Percentiles rank a stretch among this genome's conserved stretches.
Conservation (phyloP, 768 basidiomycete genomes). For the Dioszegia crocea region DNA sequence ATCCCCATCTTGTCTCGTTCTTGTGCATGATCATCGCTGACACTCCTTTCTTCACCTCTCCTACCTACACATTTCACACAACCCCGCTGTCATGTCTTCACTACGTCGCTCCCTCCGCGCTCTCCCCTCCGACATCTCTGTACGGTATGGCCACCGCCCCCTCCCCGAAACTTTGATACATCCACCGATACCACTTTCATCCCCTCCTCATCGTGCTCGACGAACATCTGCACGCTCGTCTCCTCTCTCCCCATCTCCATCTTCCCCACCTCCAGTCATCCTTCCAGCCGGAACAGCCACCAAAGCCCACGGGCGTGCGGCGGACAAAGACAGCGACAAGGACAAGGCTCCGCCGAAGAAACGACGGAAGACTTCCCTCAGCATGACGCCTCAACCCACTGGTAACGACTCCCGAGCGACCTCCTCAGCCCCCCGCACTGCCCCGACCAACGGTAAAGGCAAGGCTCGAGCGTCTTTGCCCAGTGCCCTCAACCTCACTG, state of each 20-base stretch:
- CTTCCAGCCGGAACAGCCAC: background rate
- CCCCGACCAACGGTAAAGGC: background rate
- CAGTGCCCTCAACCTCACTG: background rate
- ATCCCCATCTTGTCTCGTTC: background rate
- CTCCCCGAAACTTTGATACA: background rate
- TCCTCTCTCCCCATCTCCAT: background rate
- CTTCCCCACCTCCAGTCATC: slow-evolving; percentile 2
- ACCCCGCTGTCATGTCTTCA: background rate
- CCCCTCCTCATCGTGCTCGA: background rate
- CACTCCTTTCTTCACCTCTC: background rate
- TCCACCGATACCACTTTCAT: background rate
- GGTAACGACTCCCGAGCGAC: slow-evolving; percentile 5
- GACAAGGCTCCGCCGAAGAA: slow-evolving; percentile 6
- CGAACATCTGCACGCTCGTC: background rate
- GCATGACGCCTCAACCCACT: slow-evolving; percentile 8
- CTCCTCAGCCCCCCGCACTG: background rate
- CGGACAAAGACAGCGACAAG: background rate
- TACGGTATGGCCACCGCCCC: background rate
- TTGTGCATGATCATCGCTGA: background rate
- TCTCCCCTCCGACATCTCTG: background rate
- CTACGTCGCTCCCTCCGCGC: background rate
- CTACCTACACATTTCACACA: background rate
- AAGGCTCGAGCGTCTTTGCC: background rate
- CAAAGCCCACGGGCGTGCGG: background rate
- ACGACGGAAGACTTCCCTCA: slow-evolving; percentile 6